These are phyloP conservation scores for Nissolia schottii DNA, from an alignment of 306 rosid species.

Conservation along the genomic window DNA sequence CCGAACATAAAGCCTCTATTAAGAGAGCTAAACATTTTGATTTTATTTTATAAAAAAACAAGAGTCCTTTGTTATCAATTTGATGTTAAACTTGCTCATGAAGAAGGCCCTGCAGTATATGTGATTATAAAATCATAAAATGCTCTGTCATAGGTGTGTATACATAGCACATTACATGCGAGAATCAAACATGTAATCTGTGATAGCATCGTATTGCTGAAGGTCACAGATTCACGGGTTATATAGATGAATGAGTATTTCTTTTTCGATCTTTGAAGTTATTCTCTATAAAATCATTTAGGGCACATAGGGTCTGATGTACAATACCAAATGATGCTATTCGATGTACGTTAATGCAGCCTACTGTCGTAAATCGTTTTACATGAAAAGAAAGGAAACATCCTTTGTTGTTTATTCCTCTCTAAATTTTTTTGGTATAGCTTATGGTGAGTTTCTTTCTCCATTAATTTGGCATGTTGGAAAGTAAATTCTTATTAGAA, in stretches of 20 bases:
- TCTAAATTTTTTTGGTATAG: background rate
- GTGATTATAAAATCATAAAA: background rate
- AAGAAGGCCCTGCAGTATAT: background rate
- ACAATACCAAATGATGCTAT: background rate
- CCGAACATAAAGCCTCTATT: background rate
- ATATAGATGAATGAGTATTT: background rate
- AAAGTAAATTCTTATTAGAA: background rate
- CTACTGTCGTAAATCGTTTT: background rate
- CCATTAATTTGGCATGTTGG: background rate
- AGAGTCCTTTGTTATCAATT: background rate
- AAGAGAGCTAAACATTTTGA: background rate
- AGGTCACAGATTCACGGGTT: too few relatives aligned
- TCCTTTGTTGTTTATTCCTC: background rate
- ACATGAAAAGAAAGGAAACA: background rate
- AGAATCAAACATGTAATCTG: too few relatives aligned
- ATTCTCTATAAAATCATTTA: background rate
- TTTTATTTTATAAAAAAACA: background rate
- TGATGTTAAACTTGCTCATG: background rate
- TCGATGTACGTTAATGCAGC: background rate
- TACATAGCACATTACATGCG: too few relatives aligned
- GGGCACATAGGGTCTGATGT: background rate
- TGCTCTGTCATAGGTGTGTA: too few relatives aligned
- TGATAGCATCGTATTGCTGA: background rate
- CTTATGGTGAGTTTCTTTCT: background rate
- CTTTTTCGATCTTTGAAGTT: background rate